Base-by-base conservation (phyloP, 2,329 filamentous ascomycete genomes). In the Microsporum audouinii region DNA sequence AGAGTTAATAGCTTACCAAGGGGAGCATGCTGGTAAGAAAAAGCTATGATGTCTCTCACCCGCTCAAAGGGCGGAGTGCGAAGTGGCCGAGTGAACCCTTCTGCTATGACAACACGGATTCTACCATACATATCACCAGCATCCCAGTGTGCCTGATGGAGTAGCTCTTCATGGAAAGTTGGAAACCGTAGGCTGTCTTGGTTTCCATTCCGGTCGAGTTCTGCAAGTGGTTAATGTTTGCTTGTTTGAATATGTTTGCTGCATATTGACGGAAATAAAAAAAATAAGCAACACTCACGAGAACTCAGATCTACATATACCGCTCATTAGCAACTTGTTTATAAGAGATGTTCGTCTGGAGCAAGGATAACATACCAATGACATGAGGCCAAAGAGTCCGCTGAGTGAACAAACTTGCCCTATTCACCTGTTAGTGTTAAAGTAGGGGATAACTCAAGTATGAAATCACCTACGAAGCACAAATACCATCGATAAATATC, bases 11-110 rank as follows among this genome's bases (percentile, higher is more conserved):
- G 73, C 79, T 66, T 76, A 92, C 89, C 81, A 60, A 88, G 75
- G 0, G 90, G 89, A 38, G 88, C 90, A 76, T 94, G 88, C 69
- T 94, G 88, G 68, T 95, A 95, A 0, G 89, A 86, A 72, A 95
- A 94, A 12, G 82, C 82, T 29, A 91, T 82, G 51, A 90, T 73
- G 67, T 91, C 89, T 69, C 86, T 88, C 64, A 88, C 77, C 45
- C 84, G 78, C 67, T 89, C 84, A 65, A 88, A 83, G 0, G 83
- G 81, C 3, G 71, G 74, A 5, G 66, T 69, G 34, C 75, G 73
- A 65, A 72, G 69, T 6, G 72, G 74, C 41, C 84, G 77, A 7
- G 80, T 77, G 62, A 90, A 84, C 0, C 88, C 86, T 69, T 92
- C 89, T 56, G 87, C 85, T 62, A 95, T 81, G 60, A 91, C 72